Percentiles rank a stretch among this genome's conserved stretches.
phyloP scores from a whole-genome alignment of 2,329 filamentous ascomycete species.

The Calonectria pseudoturangicola region DNA sequence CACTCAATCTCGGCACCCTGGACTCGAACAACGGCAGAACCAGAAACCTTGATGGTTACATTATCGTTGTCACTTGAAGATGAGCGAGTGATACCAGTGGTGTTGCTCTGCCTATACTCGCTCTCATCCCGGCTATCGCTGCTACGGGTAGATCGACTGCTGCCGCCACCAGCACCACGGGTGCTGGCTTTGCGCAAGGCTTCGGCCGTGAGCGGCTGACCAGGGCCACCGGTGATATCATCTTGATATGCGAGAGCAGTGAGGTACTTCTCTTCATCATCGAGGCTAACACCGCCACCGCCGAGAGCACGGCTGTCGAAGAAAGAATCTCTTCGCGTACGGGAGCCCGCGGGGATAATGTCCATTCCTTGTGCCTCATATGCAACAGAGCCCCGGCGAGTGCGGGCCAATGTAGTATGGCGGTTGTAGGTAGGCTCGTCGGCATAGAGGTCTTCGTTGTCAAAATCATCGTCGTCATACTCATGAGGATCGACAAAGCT shows the following conservation, averaged over 20 bases:
- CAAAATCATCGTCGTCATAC: conserved; percentile 64
- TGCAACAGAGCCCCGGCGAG: conserved; percentile 59
- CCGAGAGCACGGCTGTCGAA: conserved; percentile 61
- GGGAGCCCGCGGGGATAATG: conserved; percentile 60
- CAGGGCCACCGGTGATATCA: conserved; percentile 66
- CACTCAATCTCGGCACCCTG: conserved; percentile 76
- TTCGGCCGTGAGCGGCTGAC: conserved; percentile 73
- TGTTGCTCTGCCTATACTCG: conserved; percentile 77
- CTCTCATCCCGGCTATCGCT: conserved; percentile 78
- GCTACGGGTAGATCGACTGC: conserved; percentile 75
- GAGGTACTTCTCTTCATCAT: conserved; percentile 63
- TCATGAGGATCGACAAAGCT: conserved; percentile 57
- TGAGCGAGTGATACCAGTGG: conserved; percentile 76
- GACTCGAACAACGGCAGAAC: conserved; percentile 73
- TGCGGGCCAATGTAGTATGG: conserved; percentile 58
- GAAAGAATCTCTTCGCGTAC: conserved; percentile 63
- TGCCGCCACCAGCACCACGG: conserved; percentile 68
- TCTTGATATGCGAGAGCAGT: conserved; percentile 70
- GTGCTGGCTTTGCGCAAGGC: conserved; percentile 70
- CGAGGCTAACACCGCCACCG: conserved; percentile 59
- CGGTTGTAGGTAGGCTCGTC: conserved; percentile 61
- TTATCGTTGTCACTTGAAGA: conserved; percentile 72
- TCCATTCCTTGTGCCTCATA: conserved; percentile 64
- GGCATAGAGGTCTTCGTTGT: conserved; percentile 61
- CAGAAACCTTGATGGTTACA: conserved; percentile 76